Evolutionary conservation across 768 basidiomycete species (phyloP).

Genomic region (Tricholoma saponaceum): DNA sequence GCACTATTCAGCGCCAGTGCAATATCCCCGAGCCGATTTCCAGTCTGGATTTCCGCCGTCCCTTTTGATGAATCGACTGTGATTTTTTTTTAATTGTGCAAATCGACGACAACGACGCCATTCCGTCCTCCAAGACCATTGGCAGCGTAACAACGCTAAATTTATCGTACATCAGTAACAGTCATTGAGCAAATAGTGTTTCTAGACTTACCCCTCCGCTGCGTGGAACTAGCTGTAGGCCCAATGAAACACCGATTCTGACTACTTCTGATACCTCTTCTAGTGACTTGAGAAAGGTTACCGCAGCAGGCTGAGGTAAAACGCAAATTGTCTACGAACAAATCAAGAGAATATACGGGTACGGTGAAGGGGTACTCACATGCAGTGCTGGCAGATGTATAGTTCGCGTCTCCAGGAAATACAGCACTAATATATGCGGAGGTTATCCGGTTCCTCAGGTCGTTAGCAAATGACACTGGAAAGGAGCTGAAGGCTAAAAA

Average conservation of each 20-base stretch:
- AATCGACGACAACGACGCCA: background rate
- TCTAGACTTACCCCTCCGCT: background rate
- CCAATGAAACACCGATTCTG: background rate
- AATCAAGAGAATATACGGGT: no score
- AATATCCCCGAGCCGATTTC: constrained; percentile 44
- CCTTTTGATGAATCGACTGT: constrained; percentile 27
- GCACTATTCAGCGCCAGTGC: constrained; percentile 33
- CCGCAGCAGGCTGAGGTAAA: background rate
- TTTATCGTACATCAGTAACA: background rate
- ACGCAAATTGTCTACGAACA: background rate
- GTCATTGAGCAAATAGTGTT: background rate
- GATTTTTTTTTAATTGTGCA: constrained; percentile 26
- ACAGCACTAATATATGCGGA: no score
- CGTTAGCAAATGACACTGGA: no score
- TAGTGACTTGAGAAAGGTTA: background rate
- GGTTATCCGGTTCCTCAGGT: no score
- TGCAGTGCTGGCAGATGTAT: no score
- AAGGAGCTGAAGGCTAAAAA: no score
- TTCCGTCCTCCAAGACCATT: background rate
- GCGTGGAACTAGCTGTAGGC: background rate
- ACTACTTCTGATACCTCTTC: background rate
- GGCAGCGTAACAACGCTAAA: background rate
- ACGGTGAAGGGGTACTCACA: no score
- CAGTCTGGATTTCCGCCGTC: constrained; percentile 37
- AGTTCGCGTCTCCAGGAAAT: no score